Conservation (phyloP, 2,329 filamentous ascomycete species). For the Pseudogymnoascus sp. region DNA sequence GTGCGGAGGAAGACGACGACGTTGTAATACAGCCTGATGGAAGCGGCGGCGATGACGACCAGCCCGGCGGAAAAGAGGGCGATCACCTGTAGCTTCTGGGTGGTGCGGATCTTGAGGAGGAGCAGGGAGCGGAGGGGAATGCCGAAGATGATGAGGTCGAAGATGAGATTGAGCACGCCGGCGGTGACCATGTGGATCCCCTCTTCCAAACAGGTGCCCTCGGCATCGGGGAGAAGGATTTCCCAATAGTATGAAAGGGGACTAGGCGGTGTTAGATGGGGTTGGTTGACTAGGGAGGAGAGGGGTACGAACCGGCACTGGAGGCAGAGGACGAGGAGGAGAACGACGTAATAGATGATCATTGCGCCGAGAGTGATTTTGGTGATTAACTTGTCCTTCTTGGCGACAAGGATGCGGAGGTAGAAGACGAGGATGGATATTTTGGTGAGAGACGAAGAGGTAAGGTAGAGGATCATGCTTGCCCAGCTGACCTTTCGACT, state of each 20-base stretch:
- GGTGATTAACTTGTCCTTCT: neutral
- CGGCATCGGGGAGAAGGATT: neutral
- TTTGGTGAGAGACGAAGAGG: slow-evolving; percentile 9
- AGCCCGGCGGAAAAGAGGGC: neutral
- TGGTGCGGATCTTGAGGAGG: slow-evolving; percentile 5
- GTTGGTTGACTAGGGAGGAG: neutral
- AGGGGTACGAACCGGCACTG: slow-evolving; percentile 8
- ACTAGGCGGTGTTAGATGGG: neutral
- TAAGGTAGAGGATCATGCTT: slow-evolving; percentile 10
- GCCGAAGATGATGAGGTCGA: neutral
- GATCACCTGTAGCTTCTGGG: slow-evolving; percentile 3
- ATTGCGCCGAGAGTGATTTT: slow-evolving; percentile 2
- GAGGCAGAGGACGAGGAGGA: neutral
- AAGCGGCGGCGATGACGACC: neutral
- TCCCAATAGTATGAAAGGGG: slow-evolving; percentile 5
- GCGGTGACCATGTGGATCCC: neutral
- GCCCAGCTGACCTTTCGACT: slow-evolving; percentile 24
- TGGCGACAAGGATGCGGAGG: slow-evolving; percentile 9
- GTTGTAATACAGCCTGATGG: slow-evolving; percentile 1
- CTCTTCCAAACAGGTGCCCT: neutral
- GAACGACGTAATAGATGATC: neutral
- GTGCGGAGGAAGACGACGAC: neutral
- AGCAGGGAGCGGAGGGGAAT: slow-evolving; percentile 3
- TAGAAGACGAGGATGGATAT: slow-evolving; percentile 12
- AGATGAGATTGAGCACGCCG: neutral